Percentiles rank a stretch among this genome's conserved stretches.
Conservation (phyloP, 176 grass and related monocot genomes). For the Carex parvula region DNA sequence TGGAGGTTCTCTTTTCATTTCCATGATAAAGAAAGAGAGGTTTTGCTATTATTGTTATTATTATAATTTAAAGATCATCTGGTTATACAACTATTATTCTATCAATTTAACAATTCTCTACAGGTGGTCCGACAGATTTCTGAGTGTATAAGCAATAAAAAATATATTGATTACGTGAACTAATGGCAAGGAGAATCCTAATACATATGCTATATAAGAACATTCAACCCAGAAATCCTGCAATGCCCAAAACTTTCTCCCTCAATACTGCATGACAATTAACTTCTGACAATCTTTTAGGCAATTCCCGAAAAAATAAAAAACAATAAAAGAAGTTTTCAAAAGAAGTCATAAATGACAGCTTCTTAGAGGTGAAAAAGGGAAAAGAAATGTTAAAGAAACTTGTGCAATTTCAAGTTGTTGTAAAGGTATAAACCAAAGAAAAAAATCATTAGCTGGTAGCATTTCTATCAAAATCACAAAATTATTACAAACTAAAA, state of each 20-base stretch:
- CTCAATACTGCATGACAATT: not conserved
- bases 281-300: not conserved
- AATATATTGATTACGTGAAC: not conserved
- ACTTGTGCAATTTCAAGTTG: not conserved
- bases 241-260: not conserved
- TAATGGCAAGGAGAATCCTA: not conserved
- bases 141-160: not conserved
- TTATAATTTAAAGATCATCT: not conserved
- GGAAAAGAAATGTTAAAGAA: not conserved
- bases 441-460: not conserved
- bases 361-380: too few relatives aligned
- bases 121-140: not conserved
- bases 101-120: conserved; percentile 1
- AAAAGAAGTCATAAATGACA: not conserved
- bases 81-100: not conserved
- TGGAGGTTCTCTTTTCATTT: not conserved
- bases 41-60: not conserved
- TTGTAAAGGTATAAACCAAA: not conserved
- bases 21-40: not conserved
- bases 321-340: not conserved
- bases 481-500: not conserved
- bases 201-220: not conserved
- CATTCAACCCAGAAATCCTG: not conserved
- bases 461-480: not conserved
- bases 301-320: not conserved